Evolutionary conservation across 2,329 filamentous ascomycete species (phyloP).

Genomic region (Epichloe festucae): DNA sequence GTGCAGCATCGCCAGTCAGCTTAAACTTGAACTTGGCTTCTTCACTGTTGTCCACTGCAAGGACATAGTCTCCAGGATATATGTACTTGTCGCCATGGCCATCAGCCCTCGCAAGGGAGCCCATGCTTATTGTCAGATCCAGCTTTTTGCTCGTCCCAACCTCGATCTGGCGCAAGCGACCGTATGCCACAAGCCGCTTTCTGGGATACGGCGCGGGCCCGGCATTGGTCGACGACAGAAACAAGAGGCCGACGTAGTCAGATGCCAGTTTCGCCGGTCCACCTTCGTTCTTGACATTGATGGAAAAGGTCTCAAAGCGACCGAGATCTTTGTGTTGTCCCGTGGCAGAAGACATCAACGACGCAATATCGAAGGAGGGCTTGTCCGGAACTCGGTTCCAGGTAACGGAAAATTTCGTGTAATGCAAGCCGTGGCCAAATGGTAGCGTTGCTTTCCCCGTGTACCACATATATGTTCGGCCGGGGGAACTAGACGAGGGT

Average conservation of each 20-base stretch:
- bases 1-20: neutral
- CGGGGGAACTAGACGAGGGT: constrained; percentile 31
- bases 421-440: constrained; percentile 45
- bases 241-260: constrained; percentile 9
- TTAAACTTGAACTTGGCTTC: constrained; percentile 2
- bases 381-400: constrained; percentile 2
- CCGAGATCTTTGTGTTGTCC: neutral
- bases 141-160: constrained; percentile 5
- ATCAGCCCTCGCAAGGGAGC: constrained; percentile 7
- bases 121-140: constrained; percentile 4
- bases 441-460: constrained; percentile 32
- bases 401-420: constrained; percentile 34
- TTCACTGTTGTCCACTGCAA: constrained; percentile 6
- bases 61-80: constrained; percentile 7
- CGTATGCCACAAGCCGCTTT: constrained; percentile 9
- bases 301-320: neutral
- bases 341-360: neutral
- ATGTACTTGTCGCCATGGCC: constrained; percentile 8
- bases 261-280: constrained; percentile 2
- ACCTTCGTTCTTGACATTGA: neutral
- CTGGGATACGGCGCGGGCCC: constrained; percentile 7
- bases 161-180: constrained; percentile 5
- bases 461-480: constrained; percentile 48
- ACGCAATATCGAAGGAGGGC: neutral
- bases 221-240: constrained; percentile 7